Evolutionary conservation across 257 asterid genomes (phyloP).

Genomic region (Nicotiana sylvestris): DNA sequence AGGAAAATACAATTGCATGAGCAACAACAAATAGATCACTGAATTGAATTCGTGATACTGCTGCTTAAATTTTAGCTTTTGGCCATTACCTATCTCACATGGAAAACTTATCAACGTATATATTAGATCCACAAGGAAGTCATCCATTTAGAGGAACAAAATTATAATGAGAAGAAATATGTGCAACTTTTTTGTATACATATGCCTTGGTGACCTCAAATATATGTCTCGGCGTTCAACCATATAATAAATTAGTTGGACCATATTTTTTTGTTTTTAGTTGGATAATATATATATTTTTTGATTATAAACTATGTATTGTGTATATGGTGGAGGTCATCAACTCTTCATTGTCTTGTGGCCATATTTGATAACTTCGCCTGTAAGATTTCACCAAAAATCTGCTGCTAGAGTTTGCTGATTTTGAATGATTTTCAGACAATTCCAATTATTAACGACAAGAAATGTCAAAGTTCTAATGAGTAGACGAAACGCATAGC

Average conservation of each 20-base stretch:
- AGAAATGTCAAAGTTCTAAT: not conserved
- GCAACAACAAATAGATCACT: no score
- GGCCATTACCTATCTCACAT: no score
- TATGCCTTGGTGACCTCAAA: no score
- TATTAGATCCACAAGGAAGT: no score
- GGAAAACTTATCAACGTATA: no score
- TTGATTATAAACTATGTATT: not conserved
- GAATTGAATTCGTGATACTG: no score
- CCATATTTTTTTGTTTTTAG: not conserved
- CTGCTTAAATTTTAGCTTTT: no score
- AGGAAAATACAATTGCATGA: no score
- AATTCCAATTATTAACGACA: slow-evolving; percentile 1
- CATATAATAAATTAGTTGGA: not conserved
- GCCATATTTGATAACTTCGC: not conserved
- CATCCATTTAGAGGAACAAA: no score
- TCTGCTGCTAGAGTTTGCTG: not conserved
- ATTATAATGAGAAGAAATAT: no score
- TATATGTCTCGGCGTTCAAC: no score
- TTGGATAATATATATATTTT: not conserved
- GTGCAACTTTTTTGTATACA: no score
- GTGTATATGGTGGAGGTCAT: not conserved
- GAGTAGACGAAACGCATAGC: not conserved
- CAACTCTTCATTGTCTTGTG: not conserved
- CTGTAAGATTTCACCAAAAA: not conserved
- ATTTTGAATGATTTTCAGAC: not conserved